phyloP scores from a whole-genome alignment of 768 basidiomycete species.

The Calocybe gangraenosa region DNA sequence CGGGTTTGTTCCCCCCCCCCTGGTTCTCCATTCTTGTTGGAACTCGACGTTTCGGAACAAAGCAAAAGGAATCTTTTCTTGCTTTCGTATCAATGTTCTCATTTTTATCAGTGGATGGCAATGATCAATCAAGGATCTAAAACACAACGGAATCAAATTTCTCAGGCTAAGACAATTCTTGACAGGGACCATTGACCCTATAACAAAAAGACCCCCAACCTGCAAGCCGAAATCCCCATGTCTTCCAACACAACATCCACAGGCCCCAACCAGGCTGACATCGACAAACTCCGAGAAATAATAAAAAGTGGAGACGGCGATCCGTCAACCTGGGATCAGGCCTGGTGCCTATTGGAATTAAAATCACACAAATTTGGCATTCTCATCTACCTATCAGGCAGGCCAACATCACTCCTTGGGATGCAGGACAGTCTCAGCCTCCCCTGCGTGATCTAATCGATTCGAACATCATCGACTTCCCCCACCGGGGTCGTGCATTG shows the following conservation, averaged over 20 bases:
- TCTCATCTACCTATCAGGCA: constrained; percentile 30
- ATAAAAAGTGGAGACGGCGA: constrained; percentile 21
- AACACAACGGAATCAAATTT: no score
- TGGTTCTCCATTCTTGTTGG: no score
- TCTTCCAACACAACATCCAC: background rate
- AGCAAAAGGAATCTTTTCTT: no score
- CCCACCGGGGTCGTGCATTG: constrained; percentile 30
- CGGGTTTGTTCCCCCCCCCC: no score
- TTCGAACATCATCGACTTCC: constrained; percentile 38
- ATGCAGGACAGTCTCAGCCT: constrained; percentile 49
- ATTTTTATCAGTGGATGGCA: background rate
- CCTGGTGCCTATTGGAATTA: constrained; percentile 16
- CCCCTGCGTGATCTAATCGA: constrained; percentile 50
- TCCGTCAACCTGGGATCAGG: constrained; percentile 23
- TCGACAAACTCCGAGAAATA: constrained; percentile 14
- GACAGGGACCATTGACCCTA: no score
- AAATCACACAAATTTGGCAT: background rate
- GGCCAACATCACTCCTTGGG: constrained; percentile 58
- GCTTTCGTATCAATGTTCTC: no score
- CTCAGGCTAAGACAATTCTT: no score
- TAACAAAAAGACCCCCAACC: no score
- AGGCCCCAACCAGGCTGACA: background rate
- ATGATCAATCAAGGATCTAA: no score
- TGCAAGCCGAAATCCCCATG: no score
- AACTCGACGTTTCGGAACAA: no score